phyloP scores from a whole-genome alignment of 768 basidiomycete species.

The Tephrocybe rancida region DNA sequence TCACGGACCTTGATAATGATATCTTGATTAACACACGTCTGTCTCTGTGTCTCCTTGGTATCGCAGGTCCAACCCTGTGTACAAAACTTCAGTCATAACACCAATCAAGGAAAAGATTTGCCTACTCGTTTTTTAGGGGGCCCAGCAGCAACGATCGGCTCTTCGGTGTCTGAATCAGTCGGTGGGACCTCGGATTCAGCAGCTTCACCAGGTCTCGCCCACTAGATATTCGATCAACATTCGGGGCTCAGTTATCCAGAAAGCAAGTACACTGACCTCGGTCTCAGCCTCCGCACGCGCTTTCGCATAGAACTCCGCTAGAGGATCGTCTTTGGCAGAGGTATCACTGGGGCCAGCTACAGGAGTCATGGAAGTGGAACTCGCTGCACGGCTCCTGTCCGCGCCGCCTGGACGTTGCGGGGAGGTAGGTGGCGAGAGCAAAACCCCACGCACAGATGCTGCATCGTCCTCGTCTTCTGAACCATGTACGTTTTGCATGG shows the following conservation, averaged over 20 bases:
- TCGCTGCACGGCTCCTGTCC: background rate
- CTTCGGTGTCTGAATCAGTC: conserved; percentile 20
- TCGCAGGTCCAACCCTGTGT: conserved; percentile 72
- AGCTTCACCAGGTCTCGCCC: conserved; percentile 36
- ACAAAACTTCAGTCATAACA: background rate
- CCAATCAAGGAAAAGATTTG: background rate
- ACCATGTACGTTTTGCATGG: conserved; percentile 7
- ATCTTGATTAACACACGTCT: conserved; percentile 63
- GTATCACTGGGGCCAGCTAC: conserved; percentile 3
- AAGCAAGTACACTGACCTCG: conserved; percentile 32
- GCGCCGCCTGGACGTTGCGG: conserved; percentile 1
- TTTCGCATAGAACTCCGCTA: conserved; percentile 64
- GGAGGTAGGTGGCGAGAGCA: conserved; percentile 16
- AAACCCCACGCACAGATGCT: conserved; percentile 6
- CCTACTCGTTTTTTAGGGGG: conserved; percentile 26
- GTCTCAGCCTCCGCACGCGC: conserved; percentile 53
- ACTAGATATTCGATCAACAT: conserved; percentile 23
- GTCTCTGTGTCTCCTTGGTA: conserved; percentile 35
- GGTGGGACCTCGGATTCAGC: conserved; percentile 32
- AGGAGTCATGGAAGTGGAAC: conserved; percentile 6
- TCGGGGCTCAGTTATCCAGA: background rate
- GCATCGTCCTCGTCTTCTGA: conserved; percentile 24
- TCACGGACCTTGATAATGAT: conserved; percentile 67
- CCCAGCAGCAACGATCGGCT: conserved; percentile 13
- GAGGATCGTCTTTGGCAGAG: conserved; percentile 45